Percentiles rank a stretch among this genome's conserved stretches.
Evolutionary conservation across 768 basidiomycete genomes (phyloP).

Genomic region (Mycena kentingensis): DNA sequence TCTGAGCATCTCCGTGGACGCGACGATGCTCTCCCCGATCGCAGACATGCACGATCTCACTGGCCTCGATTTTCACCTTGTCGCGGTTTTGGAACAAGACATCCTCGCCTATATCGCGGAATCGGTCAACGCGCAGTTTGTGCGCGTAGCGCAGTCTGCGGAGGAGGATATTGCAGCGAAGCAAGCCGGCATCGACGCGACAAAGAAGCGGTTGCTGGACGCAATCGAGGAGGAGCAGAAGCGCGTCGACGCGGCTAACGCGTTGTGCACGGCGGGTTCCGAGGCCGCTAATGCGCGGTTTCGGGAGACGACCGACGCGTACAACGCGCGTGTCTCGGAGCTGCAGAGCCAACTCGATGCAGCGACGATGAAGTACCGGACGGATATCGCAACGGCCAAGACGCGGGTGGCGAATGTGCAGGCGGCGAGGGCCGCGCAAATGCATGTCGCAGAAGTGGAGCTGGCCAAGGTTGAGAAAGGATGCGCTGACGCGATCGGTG

Average conservation of each 20-base stretch:
- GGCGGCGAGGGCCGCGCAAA: neutral
- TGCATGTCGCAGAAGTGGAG: neutral
- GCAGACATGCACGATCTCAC: slow-evolving; percentile 3
- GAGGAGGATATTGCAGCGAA: slow-evolving; percentile 4
- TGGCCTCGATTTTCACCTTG: slow-evolving; percentile 4
- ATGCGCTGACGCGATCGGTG: neutral
- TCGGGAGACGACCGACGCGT: neutral
- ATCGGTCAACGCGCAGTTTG: neutral
- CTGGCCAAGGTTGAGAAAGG: neutral
- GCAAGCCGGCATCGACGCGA: neutral
- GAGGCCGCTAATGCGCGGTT: neutral
- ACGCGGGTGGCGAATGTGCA: neutral
- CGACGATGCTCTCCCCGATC: neutral
- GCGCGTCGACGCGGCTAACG: neutral
- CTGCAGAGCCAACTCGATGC: neutral
- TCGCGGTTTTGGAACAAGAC: slow-evolving; percentile 7
- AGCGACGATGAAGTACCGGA: neutral
- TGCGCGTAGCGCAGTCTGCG: neutral
- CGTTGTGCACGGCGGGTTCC: neutral
- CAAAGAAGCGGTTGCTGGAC: neutral
- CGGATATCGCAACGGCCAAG: neutral
- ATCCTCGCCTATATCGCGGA: slow-evolving; percentile 7
- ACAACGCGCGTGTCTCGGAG: neutral
- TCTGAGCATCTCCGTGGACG: slow-evolving; percentile 7
- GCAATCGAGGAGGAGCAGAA: neutral